phyloP scores from a whole-genome alignment of 352 stramenopile genomes.

The Pythium dissotocum region DNA sequence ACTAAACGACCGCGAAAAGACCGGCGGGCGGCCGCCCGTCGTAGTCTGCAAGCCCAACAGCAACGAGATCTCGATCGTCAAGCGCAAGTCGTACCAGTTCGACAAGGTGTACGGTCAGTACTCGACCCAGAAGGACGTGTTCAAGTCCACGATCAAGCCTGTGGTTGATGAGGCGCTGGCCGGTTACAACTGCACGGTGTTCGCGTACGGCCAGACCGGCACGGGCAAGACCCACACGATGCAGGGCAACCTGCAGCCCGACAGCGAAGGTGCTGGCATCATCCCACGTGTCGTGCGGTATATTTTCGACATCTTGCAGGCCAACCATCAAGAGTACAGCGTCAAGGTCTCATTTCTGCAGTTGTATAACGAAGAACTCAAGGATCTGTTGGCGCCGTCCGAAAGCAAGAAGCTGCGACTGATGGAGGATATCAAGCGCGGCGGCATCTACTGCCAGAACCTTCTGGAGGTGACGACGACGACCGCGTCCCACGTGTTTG shows the following conservation, averaged over 20 bases:
- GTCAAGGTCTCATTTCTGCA: conserved; percentile 97
- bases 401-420: conserved; percentile 86
- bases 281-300: conserved; percentile 93
- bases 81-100: conserved; percentile 91
- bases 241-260: conserved; percentile 91
- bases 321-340: conserved; percentile 88
- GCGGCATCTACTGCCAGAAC: conserved; percentile 89
- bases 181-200: conserved; percentile 96
- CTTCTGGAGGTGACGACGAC: conserved; percentile 87
- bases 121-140: conserved; percentile 97
- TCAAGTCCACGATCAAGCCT: conserved; percentile 89
- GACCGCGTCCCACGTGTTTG: conserved; percentile 79
- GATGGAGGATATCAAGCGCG: conserved; percentile 87
- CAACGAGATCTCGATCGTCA: conserved; percentile 83
- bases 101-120: conserved; percentile 95
- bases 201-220: conserved; percentile 97
- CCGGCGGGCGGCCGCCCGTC: conserved; percentile 63
- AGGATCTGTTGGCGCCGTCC: conserved; percentile 88
- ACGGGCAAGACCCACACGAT: conserved; percentile 99
- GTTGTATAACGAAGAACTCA: conserved; percentile 99
- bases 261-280: conserved; percentile 90
- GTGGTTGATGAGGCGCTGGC: conserved; percentile 95
- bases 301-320: conserved; percentile 95
- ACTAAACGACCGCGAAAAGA: conserved; percentile 89
- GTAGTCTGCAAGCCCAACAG: conserved; percentile 87